These are phyloP conservation scores for Trichomonas gallinae DNA, from an alignment of 208 protist genomes.

Conservation along the genomic window DNA sequence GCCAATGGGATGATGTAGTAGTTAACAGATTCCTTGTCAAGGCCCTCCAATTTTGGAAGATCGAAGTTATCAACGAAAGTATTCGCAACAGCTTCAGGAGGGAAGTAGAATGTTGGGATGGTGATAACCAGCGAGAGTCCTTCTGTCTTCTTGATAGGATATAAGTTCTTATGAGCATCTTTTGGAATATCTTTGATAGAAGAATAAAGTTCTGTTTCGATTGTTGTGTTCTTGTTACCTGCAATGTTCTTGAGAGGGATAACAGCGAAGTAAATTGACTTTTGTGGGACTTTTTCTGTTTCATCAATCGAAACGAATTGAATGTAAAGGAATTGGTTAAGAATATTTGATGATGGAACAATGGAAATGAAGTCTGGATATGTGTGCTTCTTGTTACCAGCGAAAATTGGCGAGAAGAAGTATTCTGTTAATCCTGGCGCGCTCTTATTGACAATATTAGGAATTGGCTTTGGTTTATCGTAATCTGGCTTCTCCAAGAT, in stretches of 20 bases:
- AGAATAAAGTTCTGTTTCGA: not conserved
- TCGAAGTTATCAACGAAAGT: not conserved
- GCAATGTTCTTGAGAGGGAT: not conserved
- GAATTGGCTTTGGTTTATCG: not conserved
- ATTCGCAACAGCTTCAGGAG: not conserved
- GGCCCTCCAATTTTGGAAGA: not conserved
- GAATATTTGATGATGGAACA: not conserved
- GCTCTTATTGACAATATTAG: not conserved
- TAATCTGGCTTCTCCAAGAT: not conserved
- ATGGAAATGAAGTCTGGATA: not conserved
- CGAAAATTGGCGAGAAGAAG: not conserved
- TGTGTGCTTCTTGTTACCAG: not conserved
- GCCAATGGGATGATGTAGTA: not conserved
- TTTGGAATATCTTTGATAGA: not conserved
- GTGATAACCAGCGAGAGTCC: not conserved
- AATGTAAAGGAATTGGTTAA: not conserved
- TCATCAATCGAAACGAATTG: not conserved
- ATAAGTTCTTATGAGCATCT: not conserved
- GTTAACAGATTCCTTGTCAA: not conserved
- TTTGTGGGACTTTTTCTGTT: not conserved
- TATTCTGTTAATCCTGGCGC: not conserved
- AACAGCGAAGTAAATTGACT: not conserved
- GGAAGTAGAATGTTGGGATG: not conserved
- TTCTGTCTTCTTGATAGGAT: not conserved
- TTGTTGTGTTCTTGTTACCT: not conserved